These are phyloP conservation scores for Kregervanrija pseudodelftensis DNA, from an alignment of 805 yeast genomes.

Conservation along the genomic window DNA sequence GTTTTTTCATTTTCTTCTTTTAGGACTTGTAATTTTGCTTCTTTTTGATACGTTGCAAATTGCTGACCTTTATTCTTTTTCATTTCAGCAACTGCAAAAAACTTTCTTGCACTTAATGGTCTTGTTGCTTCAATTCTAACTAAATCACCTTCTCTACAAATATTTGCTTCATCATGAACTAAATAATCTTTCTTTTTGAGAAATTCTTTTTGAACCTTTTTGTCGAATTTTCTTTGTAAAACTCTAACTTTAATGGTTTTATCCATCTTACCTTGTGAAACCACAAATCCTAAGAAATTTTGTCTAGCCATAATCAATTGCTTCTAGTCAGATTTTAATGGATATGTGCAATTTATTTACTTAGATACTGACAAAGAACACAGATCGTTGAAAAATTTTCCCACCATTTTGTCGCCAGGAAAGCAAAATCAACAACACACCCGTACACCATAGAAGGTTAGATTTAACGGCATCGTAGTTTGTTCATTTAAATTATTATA, in stretches of 20 bases:
- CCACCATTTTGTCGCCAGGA: no score
- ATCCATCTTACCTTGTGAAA: conserved; percentile 93
- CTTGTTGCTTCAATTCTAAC: conserved; percentile 89
- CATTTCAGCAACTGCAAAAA: conserved; percentile 89
- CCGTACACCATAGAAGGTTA: no score
- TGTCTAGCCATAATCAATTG: conserved; percentile 66
- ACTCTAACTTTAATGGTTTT: conserved; percentile 94
- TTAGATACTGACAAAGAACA: no score
- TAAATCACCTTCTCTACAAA: conserved; percentile 91
- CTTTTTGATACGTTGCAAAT: conserved; percentile 69
- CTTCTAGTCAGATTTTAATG: neutral
- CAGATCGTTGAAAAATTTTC: no score
- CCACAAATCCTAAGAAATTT: conserved; percentile 85
- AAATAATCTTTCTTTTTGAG: conserved; percentile 74
- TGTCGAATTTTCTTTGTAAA: conserved; percentile 66
- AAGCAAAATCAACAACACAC: no score
- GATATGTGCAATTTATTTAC: neutral
- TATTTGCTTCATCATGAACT: conserved; percentile 89
- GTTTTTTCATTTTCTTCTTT: conserved; percentile 59
- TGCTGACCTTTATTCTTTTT: conserved; percentile 86
- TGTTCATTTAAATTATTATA: no score
- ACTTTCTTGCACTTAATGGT: conserved; percentile 74
- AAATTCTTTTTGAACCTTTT: conserved; percentile 65
- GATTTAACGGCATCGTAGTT: no score
- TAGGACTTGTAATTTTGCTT: conserved; percentile 61